Evolutionary conservation across 805 yeast species (phyloP), one percentile per base, ranked within the genome.

Genomic region (Barnettozyma salicaria): DNA sequence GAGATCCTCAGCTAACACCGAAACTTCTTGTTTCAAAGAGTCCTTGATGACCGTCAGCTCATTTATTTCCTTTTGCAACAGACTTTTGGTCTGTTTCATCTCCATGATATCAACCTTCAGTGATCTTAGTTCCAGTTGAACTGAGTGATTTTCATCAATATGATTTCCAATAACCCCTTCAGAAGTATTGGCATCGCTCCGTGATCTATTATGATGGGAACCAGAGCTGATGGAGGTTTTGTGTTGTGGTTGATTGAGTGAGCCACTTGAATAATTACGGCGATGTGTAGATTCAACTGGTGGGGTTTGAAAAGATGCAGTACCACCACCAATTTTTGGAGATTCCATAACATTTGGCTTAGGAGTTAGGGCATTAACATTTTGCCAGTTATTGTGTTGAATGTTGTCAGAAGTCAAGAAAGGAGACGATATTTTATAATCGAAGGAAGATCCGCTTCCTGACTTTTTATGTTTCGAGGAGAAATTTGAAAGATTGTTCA

Each of bases 21-120:
- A 47, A 19, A 79, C 59, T 37, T 78, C 85, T 13, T 48, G 43
- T 32, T 58, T 60, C 35, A 86, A 58, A 13, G 60, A 56, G 23
- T 61, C 64, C 57, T 72, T 79, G 32, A 70, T 69, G 1, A 48
- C 42, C 21, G 60, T 67, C 43, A 87, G 60, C 14, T 61, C 68
- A 32, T 65, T 70, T 11, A 82, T 65, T 27, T 81, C 87, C 29
- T 60, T 63, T 16, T 62, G 40, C 24, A 80, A 45, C 6, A 56
- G 55, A 3, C 68, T 64, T 44, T 71, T 75, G 2, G 65, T 59
- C 2, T 64, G 53, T 25, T 66, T 64, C 42, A 70, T 65, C 27
- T 56, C 57, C 12, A 58, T 52, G 10, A 78, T 47, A 42, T 67
- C 70, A 25, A 56, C 47, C 35, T 65, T 69, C 39, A 72, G 37